Evolutionary conservation across 2,329 filamentous ascomycete genomes (phyloP).

Genomic region (Colletotrichum liriopes): DNA sequence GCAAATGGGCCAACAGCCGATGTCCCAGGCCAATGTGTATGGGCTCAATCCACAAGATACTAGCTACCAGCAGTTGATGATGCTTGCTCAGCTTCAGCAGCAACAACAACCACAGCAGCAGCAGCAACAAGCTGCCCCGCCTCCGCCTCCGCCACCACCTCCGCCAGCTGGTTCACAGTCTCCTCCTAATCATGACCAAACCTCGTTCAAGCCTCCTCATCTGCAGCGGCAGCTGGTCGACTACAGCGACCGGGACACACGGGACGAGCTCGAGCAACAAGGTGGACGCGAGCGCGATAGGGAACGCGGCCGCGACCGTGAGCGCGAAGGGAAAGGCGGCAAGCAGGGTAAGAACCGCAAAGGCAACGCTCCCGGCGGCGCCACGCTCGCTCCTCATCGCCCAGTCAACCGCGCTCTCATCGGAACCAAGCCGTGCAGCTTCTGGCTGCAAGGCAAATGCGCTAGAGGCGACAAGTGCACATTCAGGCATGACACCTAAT

Average conservation of each 20-base stretch:
- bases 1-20: constrained; percentile 56
- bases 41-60: constrained; percentile 57
- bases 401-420: constrained; percentile 71
- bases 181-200: constrained; percentile 42
- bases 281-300: constrained; percentile 49
- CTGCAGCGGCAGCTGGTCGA: constrained; percentile 38
- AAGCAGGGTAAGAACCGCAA: constrained; percentile 60
- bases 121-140: constrained; percentile 39
- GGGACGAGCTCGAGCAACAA: constrained; percentile 42
- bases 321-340: constrained; percentile 49
- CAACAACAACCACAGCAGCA: constrained; percentile 43
- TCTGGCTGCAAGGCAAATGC: constrained; percentile 80
- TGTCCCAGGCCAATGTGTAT: constrained; percentile 43
- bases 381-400: constrained; percentile 58
- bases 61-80: constrained; percentile 58
- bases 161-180: constrained; percentile 38
- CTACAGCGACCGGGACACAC: constrained; percentile 34
- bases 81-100: constrained; percentile 56
- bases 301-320: constrained; percentile 50
- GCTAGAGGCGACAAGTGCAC: constrained; percentile 82
- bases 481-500: constrained; percentile 73
- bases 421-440: constrained; percentile 79
- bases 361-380: constrained; percentile 46
- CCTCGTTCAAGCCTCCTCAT: constrained; percentile 41
- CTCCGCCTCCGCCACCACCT: constrained; percentile 11